These are phyloP conservation scores for Boletus reticulatus DNA, from an alignment of 768 basidiomycete genomes.

Conservation along the genomic window DNA sequence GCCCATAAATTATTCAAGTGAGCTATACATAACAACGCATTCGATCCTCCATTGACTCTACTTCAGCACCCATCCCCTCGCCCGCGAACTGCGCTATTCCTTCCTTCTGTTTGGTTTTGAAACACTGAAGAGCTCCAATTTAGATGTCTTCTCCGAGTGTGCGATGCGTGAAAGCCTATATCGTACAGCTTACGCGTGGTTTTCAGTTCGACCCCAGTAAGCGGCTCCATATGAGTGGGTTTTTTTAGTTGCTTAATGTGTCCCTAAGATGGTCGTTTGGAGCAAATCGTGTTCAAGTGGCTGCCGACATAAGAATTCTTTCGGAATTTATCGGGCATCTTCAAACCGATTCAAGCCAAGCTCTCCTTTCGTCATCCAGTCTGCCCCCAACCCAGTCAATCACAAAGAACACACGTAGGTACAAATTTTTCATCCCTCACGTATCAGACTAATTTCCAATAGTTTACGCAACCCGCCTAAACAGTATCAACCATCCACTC, in stretches of 20 bases:
- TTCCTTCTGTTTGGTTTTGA: slow-evolving; percentile 94
- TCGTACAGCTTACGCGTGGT: slow-evolving; percentile 85
- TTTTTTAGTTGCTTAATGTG: not conserved
- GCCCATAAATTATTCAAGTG: slow-evolving; percentile 77
- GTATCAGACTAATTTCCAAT: slow-evolving; percentile 7
- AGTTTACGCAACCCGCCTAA: slow-evolving; percentile 63
- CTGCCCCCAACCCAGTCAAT: slow-evolving; percentile 50
- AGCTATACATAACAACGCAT: slow-evolving; percentile 2
- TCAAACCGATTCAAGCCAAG: slow-evolving; percentile 69
- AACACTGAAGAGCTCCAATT: slow-evolving; percentile 79
- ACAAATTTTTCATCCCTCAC: not conserved
- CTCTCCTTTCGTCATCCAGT: slow-evolving; percentile 57
- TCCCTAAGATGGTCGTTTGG: slow-evolving; percentile 87
- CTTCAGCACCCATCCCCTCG: slow-evolving; percentile 83
- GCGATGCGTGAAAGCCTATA: slow-evolving; percentile 75
- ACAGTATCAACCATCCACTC: slow-evolving; percentile 70
- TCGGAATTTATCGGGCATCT: slow-evolving; percentile 80
- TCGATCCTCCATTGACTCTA: not conserved
- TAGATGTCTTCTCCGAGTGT: slow-evolving; percentile 82
- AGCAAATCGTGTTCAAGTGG: slow-evolving; percentile 87
- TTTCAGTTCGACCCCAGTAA: slow-evolving; percentile 89
- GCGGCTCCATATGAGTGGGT: slow-evolving; percentile 25
- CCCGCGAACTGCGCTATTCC: slow-evolving; percentile 87
- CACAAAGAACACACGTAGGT: slow-evolving; percentile 42
- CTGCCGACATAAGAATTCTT: slow-evolving; percentile 83